Base-by-base conservation (phyloP, 371 early-diverging fungal genomes). In the Syncephalastrum monosporum region DNA sequence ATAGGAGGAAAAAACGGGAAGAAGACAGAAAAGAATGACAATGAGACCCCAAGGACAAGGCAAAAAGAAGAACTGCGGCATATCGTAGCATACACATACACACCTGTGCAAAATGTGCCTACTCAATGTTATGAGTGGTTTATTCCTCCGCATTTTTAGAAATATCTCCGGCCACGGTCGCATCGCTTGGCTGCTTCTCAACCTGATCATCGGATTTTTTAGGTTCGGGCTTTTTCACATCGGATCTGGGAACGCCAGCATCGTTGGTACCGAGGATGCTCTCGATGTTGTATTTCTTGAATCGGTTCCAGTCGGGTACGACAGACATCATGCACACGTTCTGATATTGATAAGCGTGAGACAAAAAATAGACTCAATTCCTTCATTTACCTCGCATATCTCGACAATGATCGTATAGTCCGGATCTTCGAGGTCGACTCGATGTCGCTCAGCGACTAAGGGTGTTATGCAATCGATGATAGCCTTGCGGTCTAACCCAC, bases 281-380 rank as follows among this genome's bases (percentile, higher is more conserved):
- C 50, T 88, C 85, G 5, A 91, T 61, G 56, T 91, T 91, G 63
- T 82, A 90, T 55, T 83, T 85, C 52, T 85, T 84, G 43, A 87
- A 59, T 27, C 74, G 62, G 27, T 81, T 76, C 49, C 83, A 91
- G 53, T 88, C 87, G 29, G 69, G 59, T 10, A 88, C 84, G 1
- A 89, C 85, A 49, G 87, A 82, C 62, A 91, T 79, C 60, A 87
- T 87, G 61, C 89, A 89, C n/a, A 88, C 72, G 24, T 73, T 82
- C 85, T 46, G 21, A 14, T 19, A n/a, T 38, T 13, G 16, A 55
- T 19, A n/a, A 12, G 10, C 14, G 47, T 47, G 21, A 12, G 38
- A 33, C 8, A n/a, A 15, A 8, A 43, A 29, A 12, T 12, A 33
- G 8, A 33, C 2, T 12, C 2, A 6, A 2, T 10, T 13, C 15